Base-by-base conservation (phyloP, 2,329 filamentous ascomycete species). In the Epichloe glyceriae region DNA sequence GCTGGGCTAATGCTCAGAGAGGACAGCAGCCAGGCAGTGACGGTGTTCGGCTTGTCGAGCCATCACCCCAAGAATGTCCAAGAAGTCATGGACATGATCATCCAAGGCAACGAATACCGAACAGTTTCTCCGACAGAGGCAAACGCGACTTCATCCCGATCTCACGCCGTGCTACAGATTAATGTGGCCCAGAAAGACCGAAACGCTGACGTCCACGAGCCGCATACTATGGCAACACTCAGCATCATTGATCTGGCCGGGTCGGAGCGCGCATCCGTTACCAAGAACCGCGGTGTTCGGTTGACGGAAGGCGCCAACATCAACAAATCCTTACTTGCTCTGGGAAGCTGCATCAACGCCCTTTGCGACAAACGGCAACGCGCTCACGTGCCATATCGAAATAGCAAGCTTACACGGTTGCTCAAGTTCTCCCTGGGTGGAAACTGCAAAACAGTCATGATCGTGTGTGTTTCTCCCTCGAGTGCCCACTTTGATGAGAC, bases 371-470 rank as follows among this genome's bases (percentile, higher is more conserved):
- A 87, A 4, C 81, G 88, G 48, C 95, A 93, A 70, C 85, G 82
- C 57, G 93, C 94, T 58, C 93, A 98, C 67, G 86, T 98, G 14
- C 93, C 93, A 0, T 98, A 98, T 71, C 82, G 93, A 60, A 97
- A 98, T 71, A 97, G 91, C 56, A 98, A 97, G 63, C 82, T 98
- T 50, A 98, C 93, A 0, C 83, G 93, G 49, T 75, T 98, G 4
- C 79, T 98, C 50, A 98, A 98, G 62, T 98, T 98, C 69, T 95
- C 91, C 0, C 79, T 98, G 0, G 93, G 93, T 33, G 93, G 93
- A 3, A 98, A 98, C 67, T 98, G 93, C 76, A 94, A 90, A 70
- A 98, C 93, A 0, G 93, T 98, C 65, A 98, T 98, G 93, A 97
- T 98, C 66, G 93, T 98, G 26, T 98, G 93, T 62, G 88, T 98